Evolutionary conservation across 768 basidiomycete genomes (phyloP).

Genomic region (Lactifluus piperatus): DNA sequence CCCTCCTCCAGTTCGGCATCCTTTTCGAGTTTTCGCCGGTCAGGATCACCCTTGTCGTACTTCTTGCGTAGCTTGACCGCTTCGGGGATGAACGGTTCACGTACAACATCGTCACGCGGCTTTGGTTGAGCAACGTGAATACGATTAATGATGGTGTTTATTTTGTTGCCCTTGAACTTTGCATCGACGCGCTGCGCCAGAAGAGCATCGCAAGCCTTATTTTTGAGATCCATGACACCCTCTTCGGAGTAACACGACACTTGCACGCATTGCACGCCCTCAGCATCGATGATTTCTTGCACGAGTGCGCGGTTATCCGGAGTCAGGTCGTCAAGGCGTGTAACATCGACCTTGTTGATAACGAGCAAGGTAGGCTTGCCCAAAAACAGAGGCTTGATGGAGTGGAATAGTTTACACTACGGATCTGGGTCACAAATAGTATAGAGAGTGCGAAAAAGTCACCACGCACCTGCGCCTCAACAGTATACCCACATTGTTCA

Average conservation of each 20-base stretch:
- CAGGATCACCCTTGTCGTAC: conserved; percentile 82
- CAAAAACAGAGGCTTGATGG: conserved; percentile 94
- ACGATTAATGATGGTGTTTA: conserved; percentile 88
- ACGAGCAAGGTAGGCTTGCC: conserved; percentile 92
- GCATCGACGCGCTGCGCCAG: conserved; percentile 90
- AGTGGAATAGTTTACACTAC: conserved; percentile 97
- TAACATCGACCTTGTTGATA: conserved; percentile 97
- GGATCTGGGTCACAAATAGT: conserved; percentile 1
- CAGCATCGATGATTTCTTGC: conserved; percentile 73
- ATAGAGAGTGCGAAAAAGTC: background rate
- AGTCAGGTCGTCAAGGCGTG: conserved; percentile 74
- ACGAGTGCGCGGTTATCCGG: conserved; percentile 71
- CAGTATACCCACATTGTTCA: conserved; percentile 95
- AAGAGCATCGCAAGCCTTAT: conserved; percentile 89
- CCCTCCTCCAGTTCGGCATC: conserved; percentile 84
- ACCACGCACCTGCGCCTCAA: conserved; percentile 81
- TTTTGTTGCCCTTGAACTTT: conserved; percentile 90
- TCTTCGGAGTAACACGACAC: conserved; percentile 95
- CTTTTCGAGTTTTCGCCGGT: conserved; percentile 60
- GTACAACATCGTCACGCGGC: conserved; percentile 80
- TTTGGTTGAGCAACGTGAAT: conserved; percentile 93
- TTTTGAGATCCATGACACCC: conserved; percentile 95
- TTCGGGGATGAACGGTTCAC: conserved; percentile 87
- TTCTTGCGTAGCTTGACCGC: conserved; percentile 64
- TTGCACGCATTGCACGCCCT: conserved; percentile 68